Base-by-base conservation (phyloP, 345 rosid species). In the Gossypium bickii region DNA sequence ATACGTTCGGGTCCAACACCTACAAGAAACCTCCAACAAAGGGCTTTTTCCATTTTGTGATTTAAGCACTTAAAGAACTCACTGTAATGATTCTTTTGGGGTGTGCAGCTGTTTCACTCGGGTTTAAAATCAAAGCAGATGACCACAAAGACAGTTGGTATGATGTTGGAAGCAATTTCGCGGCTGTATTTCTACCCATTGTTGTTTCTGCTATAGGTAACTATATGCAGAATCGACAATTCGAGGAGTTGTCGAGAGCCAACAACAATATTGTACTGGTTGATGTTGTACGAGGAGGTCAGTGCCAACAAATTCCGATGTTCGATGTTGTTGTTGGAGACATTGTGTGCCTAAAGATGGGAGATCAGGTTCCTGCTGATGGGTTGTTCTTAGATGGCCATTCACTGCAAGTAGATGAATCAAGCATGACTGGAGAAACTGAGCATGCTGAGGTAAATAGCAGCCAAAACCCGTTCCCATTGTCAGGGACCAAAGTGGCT, bases 351-450 rank as follows among this genome's bases (percentile, higher is more conserved):
- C 58, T 89, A 18, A 87, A 88, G 76, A 84, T 85, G 0, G 97
- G 97, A 5, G 92, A 89, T 59, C 92, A 88, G 76, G 76, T 92
- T 10, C 92, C 94, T 0, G 94, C 91, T 0, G 94, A 91, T 47
- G 97, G 94, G 16, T 63, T 91, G 70, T 84, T 88, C 55, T 74
- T 85, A 3, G 81, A 82, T 3, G 92, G 88, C 0, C 85, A 82
- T 68, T 84, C 87, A 0, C 67, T 88, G 70, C 86, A 76, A 69
- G 86, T 89, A 0, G 92, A 91, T 7, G 93, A 88, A 74, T 88
- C 93, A 0, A 85, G 90, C 84, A 88, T 87, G 90, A 89, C 87
- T 0, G 94, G 92, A 2, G 97, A 86, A 43, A 89, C 88, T 0
- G 87, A 79, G 38, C 85, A 78, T 9, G 82, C 79, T 4, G 85